These are phyloP conservation scores for Pichia sp. DNA, from an alignment of 1,139 yeast species.

Conservation along the genomic window DNA sequence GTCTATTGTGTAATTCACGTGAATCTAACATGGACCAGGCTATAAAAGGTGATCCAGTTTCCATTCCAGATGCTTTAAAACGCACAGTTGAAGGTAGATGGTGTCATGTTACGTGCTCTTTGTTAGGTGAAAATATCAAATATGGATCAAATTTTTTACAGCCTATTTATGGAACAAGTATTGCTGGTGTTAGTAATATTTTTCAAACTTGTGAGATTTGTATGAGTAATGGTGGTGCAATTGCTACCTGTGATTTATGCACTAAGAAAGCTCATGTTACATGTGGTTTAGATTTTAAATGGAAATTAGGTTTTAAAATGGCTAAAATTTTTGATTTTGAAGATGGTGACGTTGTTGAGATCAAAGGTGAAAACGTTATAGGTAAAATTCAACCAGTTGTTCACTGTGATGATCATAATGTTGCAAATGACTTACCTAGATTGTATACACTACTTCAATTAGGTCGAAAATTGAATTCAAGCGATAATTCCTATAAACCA, in stretches of 20 bases:
- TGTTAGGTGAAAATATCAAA: slow-evolving; percentile 41
- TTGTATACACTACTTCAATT: slow-evolving; percentile 30
- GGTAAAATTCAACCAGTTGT: slow-evolving; percentile 42
- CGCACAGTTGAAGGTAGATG: slow-evolving; percentile 66
- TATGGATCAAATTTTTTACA: slow-evolving; percentile 40
- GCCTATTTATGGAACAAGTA: slow-evolving; percentile 35
- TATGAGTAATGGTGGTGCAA: slow-evolving; percentile 35
- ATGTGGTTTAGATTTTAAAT: slow-evolving; percentile 55
- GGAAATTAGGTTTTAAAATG: slow-evolving; percentile 42
- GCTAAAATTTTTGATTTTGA: slow-evolving; percentile 16
- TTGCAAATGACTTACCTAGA: slow-evolving; percentile 9
- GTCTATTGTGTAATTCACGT: slow-evolving; percentile 59
- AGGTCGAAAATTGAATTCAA: slow-evolving; percentile 29
- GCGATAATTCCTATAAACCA: slow-evolving; percentile 31
- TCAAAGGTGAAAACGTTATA: slow-evolving; percentile 25
- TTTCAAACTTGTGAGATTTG: slow-evolving; percentile 37
- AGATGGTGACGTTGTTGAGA: slow-evolving; percentile 22
- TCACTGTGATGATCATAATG: slow-evolving; percentile 38
- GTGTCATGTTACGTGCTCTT: slow-evolving; percentile 77
- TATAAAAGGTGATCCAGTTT: slow-evolving; percentile 35
- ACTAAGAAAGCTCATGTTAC: slow-evolving; percentile 47
- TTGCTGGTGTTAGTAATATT: slow-evolving; percentile 21
- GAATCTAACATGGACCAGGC: slow-evolving; percentile 44
- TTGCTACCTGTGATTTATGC: slow-evolving; percentile 40
- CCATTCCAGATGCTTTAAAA: slow-evolving; percentile 62